phyloP scores from a whole-genome alignment of 345 rosid species.

The Hirschfeldia incana region DNA sequence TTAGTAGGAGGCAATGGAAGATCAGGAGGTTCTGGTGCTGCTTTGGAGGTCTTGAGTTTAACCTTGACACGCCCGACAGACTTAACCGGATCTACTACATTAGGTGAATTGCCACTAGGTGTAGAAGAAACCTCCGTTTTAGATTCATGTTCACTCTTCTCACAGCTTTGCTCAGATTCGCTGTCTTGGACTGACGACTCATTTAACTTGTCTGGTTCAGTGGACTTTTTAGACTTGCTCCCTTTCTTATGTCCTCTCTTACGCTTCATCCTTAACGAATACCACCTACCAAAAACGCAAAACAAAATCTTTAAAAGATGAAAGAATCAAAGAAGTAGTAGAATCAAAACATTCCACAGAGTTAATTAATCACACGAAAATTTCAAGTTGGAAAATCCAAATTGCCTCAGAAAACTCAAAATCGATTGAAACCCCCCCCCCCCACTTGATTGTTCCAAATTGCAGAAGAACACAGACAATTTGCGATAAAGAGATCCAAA shows the following conservation, averaged over 20 bases:
- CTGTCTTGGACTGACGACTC: conserved; percentile 35
- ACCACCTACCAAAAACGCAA: not conserved
- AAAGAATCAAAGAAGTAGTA: not conserved
- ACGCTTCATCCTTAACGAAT: conserved; percentile 55
- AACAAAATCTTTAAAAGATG: not conserved
- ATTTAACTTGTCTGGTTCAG: conserved; percentile 20
- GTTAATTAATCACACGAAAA: no score
- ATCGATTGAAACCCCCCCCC: no score
- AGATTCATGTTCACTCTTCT: conserved; percentile 55
- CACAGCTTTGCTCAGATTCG: conserved; percentile 46
- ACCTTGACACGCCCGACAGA: conserved; percentile 72
- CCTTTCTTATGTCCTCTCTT: conserved; percentile 71
- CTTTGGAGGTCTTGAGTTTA: conserved; percentile 69
- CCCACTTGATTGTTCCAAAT: not conserved
- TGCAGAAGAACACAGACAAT: not conserved
- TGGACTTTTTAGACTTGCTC: conserved; percentile 42
- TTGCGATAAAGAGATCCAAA: not conserved
- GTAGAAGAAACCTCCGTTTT: conserved; percentile 68
- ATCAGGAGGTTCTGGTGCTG: conserved; percentile 55
- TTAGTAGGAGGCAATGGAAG: conserved; percentile 51
- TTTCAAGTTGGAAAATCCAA: not conserved
- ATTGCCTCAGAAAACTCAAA: no score
- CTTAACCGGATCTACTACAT: conserved; percentile 58
- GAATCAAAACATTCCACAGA: not conserved
- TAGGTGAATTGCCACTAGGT: conserved; percentile 52